Conservation (phyloP, 495 filamentous ascomycete species). For the Podospora pseudopauciseta region DNA sequence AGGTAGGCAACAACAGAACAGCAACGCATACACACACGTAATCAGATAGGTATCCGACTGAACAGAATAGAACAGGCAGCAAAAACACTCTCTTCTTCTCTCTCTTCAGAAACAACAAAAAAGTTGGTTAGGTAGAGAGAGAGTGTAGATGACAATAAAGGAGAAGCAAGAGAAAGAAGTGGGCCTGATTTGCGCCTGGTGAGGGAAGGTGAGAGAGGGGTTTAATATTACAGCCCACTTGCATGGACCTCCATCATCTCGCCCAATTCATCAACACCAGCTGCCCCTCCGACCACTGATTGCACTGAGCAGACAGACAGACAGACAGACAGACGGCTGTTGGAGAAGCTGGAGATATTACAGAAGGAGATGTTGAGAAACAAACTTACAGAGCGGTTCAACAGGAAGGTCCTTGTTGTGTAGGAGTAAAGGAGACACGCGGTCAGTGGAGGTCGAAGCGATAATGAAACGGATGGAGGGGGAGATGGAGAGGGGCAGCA, state of each 20-base stretch:
- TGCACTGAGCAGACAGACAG: background rate
- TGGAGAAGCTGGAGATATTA: no score
- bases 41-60: no score
- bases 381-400: no score
- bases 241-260: background rate
- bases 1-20: background rate
- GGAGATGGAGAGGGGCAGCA: conserved; percentile 15
- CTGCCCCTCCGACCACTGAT: background rate
- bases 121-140: background rate
- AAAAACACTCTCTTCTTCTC: no score
- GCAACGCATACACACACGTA: no score
- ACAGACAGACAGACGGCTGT: background rate
- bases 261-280: conserved; percentile 12
- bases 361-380: no score
- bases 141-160: background rate
- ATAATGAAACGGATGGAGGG: conserved; percentile 31
- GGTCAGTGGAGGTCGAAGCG: conserved; percentile 2
- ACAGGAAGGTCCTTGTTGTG: no score
- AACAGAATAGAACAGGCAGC: background rate
- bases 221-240: conserved; percentile 4
- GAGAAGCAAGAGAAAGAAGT: background rate
- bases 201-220: conserved; percentile 2
- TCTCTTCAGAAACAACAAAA: no score
- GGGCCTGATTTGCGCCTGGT: conserved; percentile 9
- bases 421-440: background rate